These are phyloP conservation scores for Neonectria coccinea DNA, from an alignment of 2,329 filamentous ascomycete species.

Conservation along the genomic window DNA sequence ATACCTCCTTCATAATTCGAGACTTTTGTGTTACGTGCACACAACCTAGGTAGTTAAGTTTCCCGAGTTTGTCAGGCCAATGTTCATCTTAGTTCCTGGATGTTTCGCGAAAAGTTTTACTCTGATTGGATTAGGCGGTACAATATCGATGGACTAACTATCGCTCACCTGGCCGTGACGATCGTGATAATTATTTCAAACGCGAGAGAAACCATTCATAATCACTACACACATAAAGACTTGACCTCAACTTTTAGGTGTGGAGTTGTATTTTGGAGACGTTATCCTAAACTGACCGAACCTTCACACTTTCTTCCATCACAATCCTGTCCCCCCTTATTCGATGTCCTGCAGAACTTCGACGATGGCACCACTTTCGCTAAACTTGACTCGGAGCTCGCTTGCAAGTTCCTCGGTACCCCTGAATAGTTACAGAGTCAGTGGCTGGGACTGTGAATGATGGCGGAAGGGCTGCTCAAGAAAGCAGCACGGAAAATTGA, in stretches of 20 bases:
- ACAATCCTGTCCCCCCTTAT: not conserved
- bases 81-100: too few species aligned
- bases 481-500: not conserved
- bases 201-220: not conserved
- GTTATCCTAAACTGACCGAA: not conserved
- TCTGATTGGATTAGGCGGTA: too few species aligned
- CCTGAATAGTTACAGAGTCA: not conserved
- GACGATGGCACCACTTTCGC: not conserved
- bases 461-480: too few species aligned
- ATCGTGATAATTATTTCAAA: too few species aligned
- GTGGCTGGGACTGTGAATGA: not conserved
- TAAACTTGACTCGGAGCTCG: not conserved
- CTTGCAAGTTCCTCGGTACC: not conserved
- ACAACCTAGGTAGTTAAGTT: too few species aligned
- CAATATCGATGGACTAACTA: too few species aligned
- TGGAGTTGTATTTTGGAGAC: not conserved
- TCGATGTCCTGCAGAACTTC: not conserved
- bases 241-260: not conserved
- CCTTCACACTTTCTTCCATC: not conserved
- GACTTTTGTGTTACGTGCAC: too few species aligned
- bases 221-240: not conserved
- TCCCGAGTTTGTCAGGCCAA: too few species aligned
- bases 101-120: too few species aligned
- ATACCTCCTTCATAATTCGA: too few species aligned
- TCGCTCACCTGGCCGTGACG: too few species aligned